Conservation (phyloP, 768 basidiomycete genomes). For the Mycena metata region DNA sequence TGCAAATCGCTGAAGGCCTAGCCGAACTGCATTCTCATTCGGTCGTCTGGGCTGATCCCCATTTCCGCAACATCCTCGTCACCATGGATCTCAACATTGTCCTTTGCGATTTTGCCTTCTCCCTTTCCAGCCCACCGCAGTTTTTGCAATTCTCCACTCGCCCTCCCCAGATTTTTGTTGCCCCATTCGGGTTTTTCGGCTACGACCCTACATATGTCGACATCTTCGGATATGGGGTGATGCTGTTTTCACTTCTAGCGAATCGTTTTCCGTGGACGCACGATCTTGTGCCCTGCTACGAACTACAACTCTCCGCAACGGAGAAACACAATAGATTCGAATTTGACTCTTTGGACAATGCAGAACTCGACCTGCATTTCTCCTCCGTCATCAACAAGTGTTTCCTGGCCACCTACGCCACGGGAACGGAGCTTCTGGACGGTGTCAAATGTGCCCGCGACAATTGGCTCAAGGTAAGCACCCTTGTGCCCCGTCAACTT, state of each 20-base stretch:
- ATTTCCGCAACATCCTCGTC: conserved; percentile 36
- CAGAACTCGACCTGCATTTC: neutral
- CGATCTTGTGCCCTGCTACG: neutral
- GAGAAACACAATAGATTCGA: neutral
- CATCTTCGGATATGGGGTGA: conserved; percentile 36
- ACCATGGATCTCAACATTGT: conserved; percentile 36
- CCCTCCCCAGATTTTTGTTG: too few relatives aligned
- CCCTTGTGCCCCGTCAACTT: too few relatives aligned
- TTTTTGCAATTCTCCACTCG: conserved; percentile 20
- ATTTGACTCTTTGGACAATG: conserved; percentile 10
- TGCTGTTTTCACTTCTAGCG: conserved; percentile 32
- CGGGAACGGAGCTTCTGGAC: too few relatives aligned
- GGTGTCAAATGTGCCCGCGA: too few relatives aligned
- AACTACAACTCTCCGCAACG: neutral
- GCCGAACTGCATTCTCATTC: conserved; percentile 31
- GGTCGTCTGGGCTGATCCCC: conserved; percentile 32
- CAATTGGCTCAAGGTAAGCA: too few relatives aligned
- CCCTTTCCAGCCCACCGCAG: conserved; percentile 1
- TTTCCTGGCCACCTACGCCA: neutral
- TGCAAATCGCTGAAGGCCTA: conserved; percentile 34
- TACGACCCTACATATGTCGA: too few relatives aligned
- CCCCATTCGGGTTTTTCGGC: too few relatives aligned
- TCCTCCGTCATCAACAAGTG: conserved; percentile 14
- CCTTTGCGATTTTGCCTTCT: conserved; percentile 29
- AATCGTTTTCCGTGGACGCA: conserved; percentile 30